Base-by-base conservation (phyloP, 441 rosid species). In the Gossypium gossypioides region DNA sequence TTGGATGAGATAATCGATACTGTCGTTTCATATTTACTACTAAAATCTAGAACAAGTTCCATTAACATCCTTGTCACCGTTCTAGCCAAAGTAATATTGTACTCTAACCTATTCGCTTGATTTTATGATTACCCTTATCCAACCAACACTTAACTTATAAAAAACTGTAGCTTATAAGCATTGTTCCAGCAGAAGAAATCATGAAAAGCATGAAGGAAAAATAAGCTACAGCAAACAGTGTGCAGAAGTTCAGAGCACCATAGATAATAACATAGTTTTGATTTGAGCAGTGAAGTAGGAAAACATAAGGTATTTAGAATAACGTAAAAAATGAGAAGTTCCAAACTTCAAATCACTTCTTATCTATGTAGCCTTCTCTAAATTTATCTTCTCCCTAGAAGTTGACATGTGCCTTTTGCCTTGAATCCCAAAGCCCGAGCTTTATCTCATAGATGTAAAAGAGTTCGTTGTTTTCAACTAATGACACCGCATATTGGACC, bases 331-430 rank as follows among this genome's bases (percentile, higher is more conserved):
- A 63, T 40, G 9, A 37, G 15, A 63, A 40, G 25, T 63, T 37
- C 51, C 51, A 9, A 18, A 50, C 55, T 50, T 3, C 60, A 24
- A 55, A 10, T 21, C 25, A 0, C 55, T 13, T 65, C 55, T 65
- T 15, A 44, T 42, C 69, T 22, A 65, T 1, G 8, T 10, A 0
- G 15, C 2, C 51, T 40, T 63, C 51, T 37, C 50, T 37, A 37
- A 62, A 16, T 62, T 62, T 34, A 18, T 42, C 50, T 37, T 62
- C n/a, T 62, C 15, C 68, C 68, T 63, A 8, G 68, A 63, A 37
- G 27, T 63, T 63, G 27, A 37, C 46, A 34, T 16, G 50, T 1
- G 3, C 19, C 27, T 18, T 61, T 8, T 9, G 27, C 10, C 6
- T 63, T 34, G 22, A 40, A 37, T 19, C 16, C 51, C 50, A 18